Evolutionary conservation across 768 basidiomycete species (phyloP), one percentile per base, ranked within the genome.

Genomic region (Trametes meyenii): DNA sequence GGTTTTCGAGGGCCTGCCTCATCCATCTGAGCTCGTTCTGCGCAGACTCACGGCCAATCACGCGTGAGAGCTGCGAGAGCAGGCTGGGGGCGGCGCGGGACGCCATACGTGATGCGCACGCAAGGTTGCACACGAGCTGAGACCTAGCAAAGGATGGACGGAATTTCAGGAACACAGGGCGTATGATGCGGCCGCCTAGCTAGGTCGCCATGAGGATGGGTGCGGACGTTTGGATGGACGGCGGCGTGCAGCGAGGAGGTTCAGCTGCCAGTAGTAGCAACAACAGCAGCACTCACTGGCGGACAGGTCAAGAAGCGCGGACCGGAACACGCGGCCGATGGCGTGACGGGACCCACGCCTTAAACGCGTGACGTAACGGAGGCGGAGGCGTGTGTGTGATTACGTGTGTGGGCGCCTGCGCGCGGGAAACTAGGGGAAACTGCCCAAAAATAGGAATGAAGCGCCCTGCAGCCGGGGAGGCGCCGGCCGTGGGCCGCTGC

Each of bases 1-100:
- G 50, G 21, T 58, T 35, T 3, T 29, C 35, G 60, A 72, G 59
- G 19, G 74, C 73, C 58, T 79, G 70, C 55, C 65, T 70, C 74
- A 85, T 79, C 85, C 85, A 86, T 58, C 74, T 70, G 2, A 84
- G 62, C 71, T 86, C 85, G 10, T 67, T 67, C n/a, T 46, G 58
- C 5, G 81, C 81, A 19, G 62, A 67, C 38, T 73, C 68, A 17
- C 61, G 67, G 14, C 79, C 79, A 33, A 83, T 68, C 21, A 33
- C 52, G 42, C 66, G 67, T 49, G 72, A 65, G 53, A 82, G 76
- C 48, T 24, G 70, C 60, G 63, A 61, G 67, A 66, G 60, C 53
- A 73, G 67, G 45, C 29, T 8, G 29, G 58, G 29, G 39, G 49
- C 49, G 29, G 42, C n/a, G 59, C 40, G 59, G 12, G 59, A 13